Conservation (phyloP, 495 filamentous ascomycete genomes). For the Pyrenopolyporus hunteri region DNA sequence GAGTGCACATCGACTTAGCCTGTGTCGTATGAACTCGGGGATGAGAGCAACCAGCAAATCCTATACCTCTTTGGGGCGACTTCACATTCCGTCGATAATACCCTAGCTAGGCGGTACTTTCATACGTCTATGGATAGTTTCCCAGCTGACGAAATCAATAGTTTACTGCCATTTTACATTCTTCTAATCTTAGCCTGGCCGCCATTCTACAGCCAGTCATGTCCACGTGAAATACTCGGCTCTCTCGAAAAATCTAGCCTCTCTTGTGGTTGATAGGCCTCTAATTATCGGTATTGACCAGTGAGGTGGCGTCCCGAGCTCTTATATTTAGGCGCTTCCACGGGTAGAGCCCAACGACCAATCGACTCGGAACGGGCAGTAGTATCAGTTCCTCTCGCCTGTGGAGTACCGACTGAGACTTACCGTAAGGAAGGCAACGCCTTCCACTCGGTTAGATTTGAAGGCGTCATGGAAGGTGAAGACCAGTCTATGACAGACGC, state of each 20-base stretch:
- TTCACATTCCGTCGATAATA: not conserved
- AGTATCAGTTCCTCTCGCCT: not conserved
- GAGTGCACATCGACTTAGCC: not conserved
- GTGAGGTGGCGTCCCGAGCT: not conserved
- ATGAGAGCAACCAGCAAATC: conserved; percentile 1
- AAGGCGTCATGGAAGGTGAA: conserved; percentile 48
- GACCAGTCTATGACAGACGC: conserved; percentile 46
- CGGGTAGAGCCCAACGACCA: conserved; percentile 2
- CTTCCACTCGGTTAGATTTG: not conserved
- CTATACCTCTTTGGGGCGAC: too few relatives aligned
- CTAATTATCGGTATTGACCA: not conserved
- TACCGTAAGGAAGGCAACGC: not conserved
- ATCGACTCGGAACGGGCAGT: not conserved
- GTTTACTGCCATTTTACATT: not conserved
- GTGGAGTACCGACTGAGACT: not conserved
- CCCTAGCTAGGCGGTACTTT: not conserved
- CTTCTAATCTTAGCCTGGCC: not conserved
- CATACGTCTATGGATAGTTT: not conserved
- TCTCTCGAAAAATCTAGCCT: not conserved
- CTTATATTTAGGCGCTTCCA: not conserved
- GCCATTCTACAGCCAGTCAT: not conserved
- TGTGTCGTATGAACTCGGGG: not conserved
- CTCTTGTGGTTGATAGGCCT: not conserved
- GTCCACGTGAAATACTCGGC: not conserved
- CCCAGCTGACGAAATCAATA: conserved; percentile 10